phyloP scores from a whole-genome alignment of 2,329 filamentous ascomycete species.

The Xylariomycetidae sp. region DNA sequence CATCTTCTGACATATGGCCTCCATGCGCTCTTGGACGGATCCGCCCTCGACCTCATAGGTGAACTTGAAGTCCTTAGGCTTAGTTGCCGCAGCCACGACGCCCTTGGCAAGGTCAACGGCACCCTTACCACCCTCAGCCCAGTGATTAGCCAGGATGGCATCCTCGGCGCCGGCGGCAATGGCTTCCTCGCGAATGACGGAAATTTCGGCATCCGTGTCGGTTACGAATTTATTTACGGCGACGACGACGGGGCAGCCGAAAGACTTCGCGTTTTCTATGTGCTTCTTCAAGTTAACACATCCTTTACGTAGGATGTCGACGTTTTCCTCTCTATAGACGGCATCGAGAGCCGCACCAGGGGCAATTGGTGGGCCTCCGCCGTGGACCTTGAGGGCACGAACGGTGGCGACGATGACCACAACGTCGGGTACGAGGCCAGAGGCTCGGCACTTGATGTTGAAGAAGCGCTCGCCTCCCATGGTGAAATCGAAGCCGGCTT shows the following conservation, averaged over 20 bases:
- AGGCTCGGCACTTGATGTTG: slow-evolving; percentile 98
- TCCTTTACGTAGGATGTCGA: slow-evolving; percentile 82
- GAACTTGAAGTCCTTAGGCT: slow-evolving; percentile 82
- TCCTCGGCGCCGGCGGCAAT: slow-evolving; percentile 90
- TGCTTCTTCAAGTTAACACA: slow-evolving; percentile 96
- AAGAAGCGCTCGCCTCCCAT: slow-evolving; percentile 99
- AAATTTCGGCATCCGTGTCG: slow-evolving; percentile 88
- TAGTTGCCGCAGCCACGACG: slow-evolving; percentile 76
- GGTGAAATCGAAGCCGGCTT: slow-evolving; percentile 98
- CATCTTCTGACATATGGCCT: slow-evolving; percentile 86
- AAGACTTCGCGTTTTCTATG: slow-evolving; percentile 82
- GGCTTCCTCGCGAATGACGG: slow-evolving; percentile 84
- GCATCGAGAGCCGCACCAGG: slow-evolving; percentile 80
- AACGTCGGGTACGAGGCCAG: slow-evolving; percentile 85
- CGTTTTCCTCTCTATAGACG: slow-evolving; percentile 89
- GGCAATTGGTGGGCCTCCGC: slow-evolving; percentile 88
- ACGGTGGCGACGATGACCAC: slow-evolving; percentile 95
- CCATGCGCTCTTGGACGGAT: slow-evolving; percentile 81
- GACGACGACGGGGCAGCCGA: slow-evolving; percentile 90
- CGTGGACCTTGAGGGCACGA: slow-evolving; percentile 93
- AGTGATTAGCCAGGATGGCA: slow-evolving; percentile 91
- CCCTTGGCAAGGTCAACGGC: slow-evolving; percentile 84
- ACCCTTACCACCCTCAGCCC: slow-evolving; percentile 89
- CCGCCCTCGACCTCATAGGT: slow-evolving; percentile 73
- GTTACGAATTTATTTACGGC: slow-evolving; percentile 96